A percentile compares a stretch with the other conserved stretches of the same genome.
Conservation (phyloP, 129 eudicot genomes). For the Glebionis coronaria region DNA sequence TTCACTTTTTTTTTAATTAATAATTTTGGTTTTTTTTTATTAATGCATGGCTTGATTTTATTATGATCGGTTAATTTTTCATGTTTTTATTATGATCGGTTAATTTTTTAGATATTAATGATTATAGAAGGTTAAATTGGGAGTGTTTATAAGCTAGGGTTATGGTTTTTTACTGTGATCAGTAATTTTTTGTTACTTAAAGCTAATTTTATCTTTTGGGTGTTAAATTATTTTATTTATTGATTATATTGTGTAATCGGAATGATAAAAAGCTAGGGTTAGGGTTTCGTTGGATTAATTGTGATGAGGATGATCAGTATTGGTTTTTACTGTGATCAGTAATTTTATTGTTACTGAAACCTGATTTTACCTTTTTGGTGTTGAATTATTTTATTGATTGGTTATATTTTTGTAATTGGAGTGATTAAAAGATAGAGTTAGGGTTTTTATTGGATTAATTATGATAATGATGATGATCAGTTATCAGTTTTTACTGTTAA, state of each 20-base stretch:
- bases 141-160: constrained; percentile 17
- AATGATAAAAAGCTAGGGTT: too few species aligned
- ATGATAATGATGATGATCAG: too few species aligned
- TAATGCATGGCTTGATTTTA: background rate
- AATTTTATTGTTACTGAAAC: background rate
- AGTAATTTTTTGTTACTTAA: background rate
- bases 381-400: background rate
- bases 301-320: too few species aligned
- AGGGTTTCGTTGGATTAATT: too few species aligned
- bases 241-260: background rate
- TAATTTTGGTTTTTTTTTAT: background rate
- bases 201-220: background rate
- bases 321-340: background rate
- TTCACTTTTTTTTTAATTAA: background rate
- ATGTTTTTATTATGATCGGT: background rate
- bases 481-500: background rate
- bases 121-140: background rate
- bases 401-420: background rate
- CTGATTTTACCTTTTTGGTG: background rate
- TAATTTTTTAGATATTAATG: constrained; percentile 8
- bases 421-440: too few species aligned
- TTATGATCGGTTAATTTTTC: background rate
- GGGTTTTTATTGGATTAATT: too few species aligned
- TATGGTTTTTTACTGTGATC: constrained; percentile 10
- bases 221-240: background rate